Conservation (phyloP, 208 protist species). For the Trypanosoma scelopori region DNA sequence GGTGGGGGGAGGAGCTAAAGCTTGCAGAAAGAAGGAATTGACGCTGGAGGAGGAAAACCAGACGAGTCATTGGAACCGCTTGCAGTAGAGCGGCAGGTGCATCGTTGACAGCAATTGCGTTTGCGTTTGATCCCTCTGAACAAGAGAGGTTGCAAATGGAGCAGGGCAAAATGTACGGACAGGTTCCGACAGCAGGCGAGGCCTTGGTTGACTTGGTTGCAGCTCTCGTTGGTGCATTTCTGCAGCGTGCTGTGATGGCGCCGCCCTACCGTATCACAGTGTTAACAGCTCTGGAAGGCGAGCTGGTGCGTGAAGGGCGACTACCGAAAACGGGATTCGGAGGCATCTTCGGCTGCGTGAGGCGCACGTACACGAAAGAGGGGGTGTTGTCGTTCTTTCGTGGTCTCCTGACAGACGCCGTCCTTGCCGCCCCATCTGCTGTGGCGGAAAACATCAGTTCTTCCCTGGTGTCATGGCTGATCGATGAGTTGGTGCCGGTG, state of each 20-base stretch:
- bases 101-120: background rate
- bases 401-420: conserved; percentile 57
- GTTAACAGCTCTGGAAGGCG: conserved; percentile 71
- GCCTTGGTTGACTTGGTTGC: conserved; percentile 46
- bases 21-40: no score
- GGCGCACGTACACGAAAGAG: conserved; percentile 66
- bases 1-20: no score
- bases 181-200: conserved; percentile 23
- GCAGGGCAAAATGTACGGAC: conserved; percentile 20
- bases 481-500: conserved; percentile 49
- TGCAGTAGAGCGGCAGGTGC: background rate
- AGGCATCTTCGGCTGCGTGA: conserved; percentile 43
- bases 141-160: conserved; percentile 14
- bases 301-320: conserved; percentile 73
- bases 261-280: conserved; percentile 68
- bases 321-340: conserved; percentile 61
- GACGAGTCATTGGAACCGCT: no score
- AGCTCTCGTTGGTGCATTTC: conserved; percentile 45
- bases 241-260: conserved; percentile 56
- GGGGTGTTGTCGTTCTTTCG: conserved; percentile 58
- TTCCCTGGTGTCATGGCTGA: conserved; percentile 39
- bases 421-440: conserved; percentile 53
- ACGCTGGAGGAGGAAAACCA: no score
- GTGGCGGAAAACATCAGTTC: conserved; percentile 58
- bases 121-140: background rate